These are phyloP conservation scores for Rosa lucieae DNA, from an alignment of 306 rosid species.

Conservation along the genomic window DNA sequence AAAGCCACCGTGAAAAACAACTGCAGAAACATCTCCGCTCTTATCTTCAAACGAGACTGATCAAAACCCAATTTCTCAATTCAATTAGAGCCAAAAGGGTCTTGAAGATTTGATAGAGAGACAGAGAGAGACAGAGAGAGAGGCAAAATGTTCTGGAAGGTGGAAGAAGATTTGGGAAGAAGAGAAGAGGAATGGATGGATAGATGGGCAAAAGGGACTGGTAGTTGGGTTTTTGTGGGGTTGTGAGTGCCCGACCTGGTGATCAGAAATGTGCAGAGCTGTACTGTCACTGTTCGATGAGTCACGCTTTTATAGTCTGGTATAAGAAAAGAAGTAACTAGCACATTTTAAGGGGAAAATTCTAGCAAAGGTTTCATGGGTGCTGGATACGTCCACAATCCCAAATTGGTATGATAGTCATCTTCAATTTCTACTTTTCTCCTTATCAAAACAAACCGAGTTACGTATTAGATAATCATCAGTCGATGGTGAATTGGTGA, in stretches of 20 bases:
- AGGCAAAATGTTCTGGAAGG: background rate
- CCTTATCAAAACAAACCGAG: background rate
- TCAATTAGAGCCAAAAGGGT: background rate
- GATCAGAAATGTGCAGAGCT: background rate
- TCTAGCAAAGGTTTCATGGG: background rate
- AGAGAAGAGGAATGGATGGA: background rate
- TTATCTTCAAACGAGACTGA: background rate
- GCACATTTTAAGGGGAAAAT: background rate
- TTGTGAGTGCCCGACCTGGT: background rate
- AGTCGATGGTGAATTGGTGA: too few species aligned
- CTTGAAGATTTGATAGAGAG: background rate
- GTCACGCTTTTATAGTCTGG: background rate
- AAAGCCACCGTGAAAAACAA: slow-evolving; percentile 75
- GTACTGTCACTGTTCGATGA: background rate
- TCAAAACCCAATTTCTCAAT: background rate
- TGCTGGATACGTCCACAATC: background rate
- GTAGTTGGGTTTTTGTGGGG: background rate
- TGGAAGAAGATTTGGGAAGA: background rate
- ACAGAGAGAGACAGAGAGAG: background rate
- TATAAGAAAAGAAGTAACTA: background rate
- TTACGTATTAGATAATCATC: too few species aligned
- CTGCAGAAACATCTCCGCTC: slow-evolving; percentile 39
- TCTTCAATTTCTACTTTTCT: background rate
- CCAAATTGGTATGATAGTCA: background rate
- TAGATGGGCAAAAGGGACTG: background rate